Evolutionary conservation across 2,329 filamentous ascomycete species (phyloP), one percentile per base, ranked within the genome.

Genomic region (Xylaria hypoxylon): DNA sequence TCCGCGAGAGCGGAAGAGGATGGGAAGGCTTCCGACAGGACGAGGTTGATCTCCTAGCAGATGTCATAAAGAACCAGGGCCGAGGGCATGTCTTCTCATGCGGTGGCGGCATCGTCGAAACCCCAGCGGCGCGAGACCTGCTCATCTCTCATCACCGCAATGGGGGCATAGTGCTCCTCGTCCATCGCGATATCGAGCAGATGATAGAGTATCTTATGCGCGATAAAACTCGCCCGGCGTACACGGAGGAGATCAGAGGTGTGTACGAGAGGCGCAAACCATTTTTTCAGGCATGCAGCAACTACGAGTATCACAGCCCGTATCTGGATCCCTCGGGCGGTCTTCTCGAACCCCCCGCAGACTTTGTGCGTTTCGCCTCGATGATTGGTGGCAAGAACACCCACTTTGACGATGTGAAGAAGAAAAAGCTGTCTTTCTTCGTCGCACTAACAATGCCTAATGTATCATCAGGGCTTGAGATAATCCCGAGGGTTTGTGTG

Each of bases 251-350:
- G 74, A 97, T 97, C 83, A 91, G 93, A 81, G 89, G 89, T 10
- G 95, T 99, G 2, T 99, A 97, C 85, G 83, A 93, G 64, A 90
- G 95, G 59, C 90, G 96, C 42, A 96, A 94, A 78, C 91, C 90
- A 2, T 97, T 93, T 89, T 98, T 93, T 79, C 86, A 92, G 64
- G 89, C 95, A 77, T 98, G 96, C 84, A 97, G 94, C 82, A 99
- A 97, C 77, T 91, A 93, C 73, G 89, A 96, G 73, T 98, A 97
- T 81, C 92, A 95, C 81, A 97, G 92, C 78, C 93, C 93, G 57
- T 89, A 87, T 70, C 73, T 80, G 1, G 80, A 83, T 50, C 77
- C 81, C n/a, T 77, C 79, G 8, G 72, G 74, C 7, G 77, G 77
- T 11, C 75, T 84, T 22, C 77, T 75, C n/a, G 76, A 80, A 66